phyloP scores from a whole-genome alignment of 2,329 filamentous ascomycete species.

The Endoconidiophora polonica region DNA sequence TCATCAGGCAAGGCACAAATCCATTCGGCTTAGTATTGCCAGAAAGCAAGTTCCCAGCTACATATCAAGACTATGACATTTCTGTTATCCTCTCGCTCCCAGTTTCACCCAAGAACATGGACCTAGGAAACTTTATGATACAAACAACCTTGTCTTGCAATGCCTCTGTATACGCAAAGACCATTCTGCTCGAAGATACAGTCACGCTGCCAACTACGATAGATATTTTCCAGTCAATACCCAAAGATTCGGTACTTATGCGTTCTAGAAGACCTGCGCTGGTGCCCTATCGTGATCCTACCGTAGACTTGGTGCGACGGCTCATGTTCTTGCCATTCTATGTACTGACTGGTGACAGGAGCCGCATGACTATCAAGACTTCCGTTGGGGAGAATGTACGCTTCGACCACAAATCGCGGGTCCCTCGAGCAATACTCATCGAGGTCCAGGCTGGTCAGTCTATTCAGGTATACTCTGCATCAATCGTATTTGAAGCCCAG shows the following conservation, averaged over 20 bases:
- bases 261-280: constrained; percentile 59
- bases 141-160: constrained; percentile 32
- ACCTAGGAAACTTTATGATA: constrained; percentile 88
- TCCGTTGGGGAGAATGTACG: constrained; percentile 56
- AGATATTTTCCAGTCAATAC: not conserved
- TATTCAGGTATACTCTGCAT: constrained; percentile 61
- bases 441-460: constrained; percentile 53
- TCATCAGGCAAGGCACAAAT: constrained; percentile 28
- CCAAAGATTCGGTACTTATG: constrained; percentile 28
- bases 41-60: constrained; percentile 37
- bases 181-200: not conserved
- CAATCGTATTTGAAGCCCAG: constrained; percentile 53
- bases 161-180: not conserved
- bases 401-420: constrained; percentile 32
- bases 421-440: constrained; percentile 32
- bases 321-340: constrained; percentile 52
- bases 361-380: constrained; percentile 23
- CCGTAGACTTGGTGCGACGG: constrained; percentile 45
- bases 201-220: not conserved
- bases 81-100: constrained; percentile 60
- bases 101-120: constrained; percentile 57
- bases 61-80: constrained; percentile 72
- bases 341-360: constrained; percentile 27
- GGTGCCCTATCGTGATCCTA: constrained; percentile 58
- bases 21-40: constrained; percentile 36